Base-by-base conservation (phyloP, 2,329 filamentous ascomycete species). In the Spiromastix sp. region DNA sequence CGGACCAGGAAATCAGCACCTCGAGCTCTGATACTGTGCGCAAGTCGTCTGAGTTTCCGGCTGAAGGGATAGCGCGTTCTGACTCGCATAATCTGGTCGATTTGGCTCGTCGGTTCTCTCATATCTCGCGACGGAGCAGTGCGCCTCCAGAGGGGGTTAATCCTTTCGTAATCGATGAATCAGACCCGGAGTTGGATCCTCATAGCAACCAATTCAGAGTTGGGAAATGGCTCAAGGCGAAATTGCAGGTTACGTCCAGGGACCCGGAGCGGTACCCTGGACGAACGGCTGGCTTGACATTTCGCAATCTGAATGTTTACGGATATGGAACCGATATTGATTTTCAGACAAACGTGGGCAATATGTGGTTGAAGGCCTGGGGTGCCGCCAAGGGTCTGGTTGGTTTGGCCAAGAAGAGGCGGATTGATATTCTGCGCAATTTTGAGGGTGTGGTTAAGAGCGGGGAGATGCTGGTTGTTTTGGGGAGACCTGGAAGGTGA, bases 361-460 rank as follows among this genome's bases (percentile, higher is more conserved):
- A 68, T 38, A 48, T 64, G 18, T 59, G 55, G 48, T 45, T 64
- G 9, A 58, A 63, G 35, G 55, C 49, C 10, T 29, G 46, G 47
- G 28, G 32, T 51, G 17, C 13, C 56, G 5, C 60, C 37, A 42
- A 43, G 39, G 12, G 29, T 17, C 9, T 49, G 26, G 4, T 43
- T 30, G 55, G 56, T 1, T 43, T 47, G n/a, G 45, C 51, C 2
- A 52, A 61, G 36, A 55, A 52, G 30, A 34, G 41, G 15, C 48
- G 55, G 10, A 79, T 76, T 43, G 68, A 75, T 21, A 83, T 83
- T 41, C 58, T 84, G 12, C 64, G 67, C 20, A 60, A 68, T 37
- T 81, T 84, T 40, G 71, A 82, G 45, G 80, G 80, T 3, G 43
- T 81, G 2, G 54, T 84, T 10, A 64, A 61, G 33, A 64, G 60